phyloP scores from a whole-genome alignment of 2,329 filamentous ascomycete species.

The Fragosphaeria purpurea region DNA sequence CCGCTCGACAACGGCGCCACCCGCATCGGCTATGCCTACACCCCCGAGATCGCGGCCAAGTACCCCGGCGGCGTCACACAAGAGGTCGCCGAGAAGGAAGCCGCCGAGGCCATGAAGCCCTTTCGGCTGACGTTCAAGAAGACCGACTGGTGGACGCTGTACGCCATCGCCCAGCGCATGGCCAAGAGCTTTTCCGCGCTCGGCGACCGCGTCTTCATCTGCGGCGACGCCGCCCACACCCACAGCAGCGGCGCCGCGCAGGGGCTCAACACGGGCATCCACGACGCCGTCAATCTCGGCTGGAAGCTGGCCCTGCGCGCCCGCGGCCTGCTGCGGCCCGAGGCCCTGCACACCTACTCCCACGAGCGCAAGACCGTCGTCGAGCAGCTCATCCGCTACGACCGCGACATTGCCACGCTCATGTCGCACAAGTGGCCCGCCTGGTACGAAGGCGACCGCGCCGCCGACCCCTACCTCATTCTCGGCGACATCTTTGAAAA shows the following conservation, averaged over 20 bases:
- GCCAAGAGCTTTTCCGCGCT: constrained; percentile 47
- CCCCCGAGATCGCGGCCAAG: constrained; percentile 27
- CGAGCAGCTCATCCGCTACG: constrained; percentile 28
- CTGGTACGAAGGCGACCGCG: constrained; percentile 25
- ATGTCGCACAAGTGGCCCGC: constrained; percentile 31
- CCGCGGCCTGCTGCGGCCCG: constrained; percentile 8
- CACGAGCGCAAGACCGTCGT: constrained; percentile 27
- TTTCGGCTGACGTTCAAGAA: constrained; percentile 30
- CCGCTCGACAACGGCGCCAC: constrained; percentile 42
- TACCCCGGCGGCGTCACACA: constrained; percentile 27
- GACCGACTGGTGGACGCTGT: constrained; percentile 46
- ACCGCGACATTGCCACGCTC: constrained; percentile 20
- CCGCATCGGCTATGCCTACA: constrained; percentile 43
- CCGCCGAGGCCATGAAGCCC: constrained; percentile 30
- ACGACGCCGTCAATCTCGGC: constrained; percentile 43
- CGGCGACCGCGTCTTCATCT: constrained; percentile 36
- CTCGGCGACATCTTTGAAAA: constrained; percentile 47
- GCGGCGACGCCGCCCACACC: constrained; percentile 41
- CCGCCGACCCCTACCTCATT: constrained; percentile 34
- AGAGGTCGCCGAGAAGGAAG: constrained; percentile 44
- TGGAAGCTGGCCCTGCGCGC: constrained; percentile 32
- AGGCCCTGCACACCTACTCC: constrained; percentile 29
- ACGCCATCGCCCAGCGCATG: constrained; percentile 43
- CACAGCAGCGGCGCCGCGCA: constrained; percentile 55
- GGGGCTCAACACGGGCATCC: constrained; percentile 46